Base-by-base conservation (phyloP, 495 filamentous ascomycete species). In the Aspergillus bridgeri region DNA sequence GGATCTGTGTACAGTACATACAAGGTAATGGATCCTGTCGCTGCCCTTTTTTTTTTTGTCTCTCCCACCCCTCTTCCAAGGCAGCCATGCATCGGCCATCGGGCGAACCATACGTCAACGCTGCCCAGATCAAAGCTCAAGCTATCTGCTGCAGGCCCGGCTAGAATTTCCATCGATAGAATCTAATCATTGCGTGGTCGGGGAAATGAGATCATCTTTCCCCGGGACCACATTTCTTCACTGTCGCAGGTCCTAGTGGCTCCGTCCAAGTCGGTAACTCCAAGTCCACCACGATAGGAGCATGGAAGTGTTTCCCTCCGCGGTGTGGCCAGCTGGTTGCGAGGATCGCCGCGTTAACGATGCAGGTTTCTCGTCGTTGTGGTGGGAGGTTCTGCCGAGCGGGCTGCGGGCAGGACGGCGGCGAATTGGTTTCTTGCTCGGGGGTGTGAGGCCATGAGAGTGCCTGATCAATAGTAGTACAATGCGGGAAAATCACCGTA, bases 261-360 rank as follows among this genome's bases (percentile, higher is more conserved):
- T 63, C 51, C 22, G 63, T 63, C 78, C 76, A 79, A n/a, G 86
- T 75, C 9, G 86, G 86, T 42, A 93, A 75, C 58, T 91, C 84
- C 27, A 92, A 69, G 66, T 95, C 88, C 22, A 93, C 84, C 7
- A 92, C 84, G 54, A 93, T 86, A 7, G 89, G 85, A 62, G 89
- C 86, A 71, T 90, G 84, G 69, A 88, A 83, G 53, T 63, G 75
- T 65, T 86, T 87, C 27, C 75, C 77, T 17, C 76, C 79, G 1
- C 61, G 65, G 59, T 87, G 84, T 44, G 86, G 86, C 75, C 83
- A 88, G 62, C 80, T 87, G 3, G 75, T 83, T 9, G 83, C 81
- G 76, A 87, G 77, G 59, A 92, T 86, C 18, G 89, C 83, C 29
- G 87, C 86, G 71, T 92, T 93, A 62, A 92, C 79, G 51, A 94